Evolutionary conservation across 768 basidiomycete genomes (phyloP), one percentile per base, ranked within the genome.

Genomic region (Flagelloscypha sp.): DNA sequence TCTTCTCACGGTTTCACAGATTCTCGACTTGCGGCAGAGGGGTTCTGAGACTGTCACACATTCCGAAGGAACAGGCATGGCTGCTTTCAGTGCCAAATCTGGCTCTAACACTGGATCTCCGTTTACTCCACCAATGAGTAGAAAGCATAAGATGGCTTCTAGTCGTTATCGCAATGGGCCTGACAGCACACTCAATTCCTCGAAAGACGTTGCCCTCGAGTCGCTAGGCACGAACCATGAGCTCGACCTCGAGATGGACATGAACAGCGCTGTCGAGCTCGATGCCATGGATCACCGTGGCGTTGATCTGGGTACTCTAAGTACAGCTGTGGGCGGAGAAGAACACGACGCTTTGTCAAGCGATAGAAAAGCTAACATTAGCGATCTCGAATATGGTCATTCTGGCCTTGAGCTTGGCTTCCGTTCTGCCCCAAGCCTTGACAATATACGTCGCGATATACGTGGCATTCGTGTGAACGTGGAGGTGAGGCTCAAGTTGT

Each of bases 11-110:
- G 12, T n/a, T 24, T 24, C 29, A n/a, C 38, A 83, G 80, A 86
- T 87, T 52, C 72, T 87, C 38, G 84, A 87, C 52, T 72, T 87
- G 42, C 81, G 81, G 18, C 80, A 87, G 52, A 78, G 84, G 39
- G 82, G 84, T 27, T 82, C 83, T 1, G 80, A 85, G 50, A 84
- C 84, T 6, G 79, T 78, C 13, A 70, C 74, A 2, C 78, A 83
- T 50, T 85, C 81, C 10, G 78, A 79, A 43, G 76, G 76, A n/a
- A 76, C 74, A 9, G 78, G 77, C 5, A 70, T 79, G 31, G 69
- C 74, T 9, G 76, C 74, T 2, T 80, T 79, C 40, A 75, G 76
- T 16, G 76, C 78, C 12, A 79, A 79, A 48, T 74, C 74, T 15
- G 64, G 72, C 42, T 61, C 69, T 28, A 40, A 52, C 52, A 65